phyloP scores from a whole-genome alignment of 768 basidiomycete genomes.

The Pseudohyphozyma bogoriensis region DNA sequence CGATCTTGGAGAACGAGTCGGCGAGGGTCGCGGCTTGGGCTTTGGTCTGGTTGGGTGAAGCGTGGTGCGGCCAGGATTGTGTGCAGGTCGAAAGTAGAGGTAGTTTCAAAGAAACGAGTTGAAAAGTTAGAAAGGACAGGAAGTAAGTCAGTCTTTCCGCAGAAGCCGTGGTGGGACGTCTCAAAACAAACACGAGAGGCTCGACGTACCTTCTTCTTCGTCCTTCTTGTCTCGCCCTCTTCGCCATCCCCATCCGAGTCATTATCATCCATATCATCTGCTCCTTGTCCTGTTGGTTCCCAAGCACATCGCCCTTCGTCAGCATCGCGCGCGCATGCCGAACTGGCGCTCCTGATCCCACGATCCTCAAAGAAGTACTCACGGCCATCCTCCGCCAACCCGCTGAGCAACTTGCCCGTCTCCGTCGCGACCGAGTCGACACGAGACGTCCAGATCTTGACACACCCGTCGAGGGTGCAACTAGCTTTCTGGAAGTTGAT shows the following conservation, averaged over 20 bases:
- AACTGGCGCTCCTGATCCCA: no score
- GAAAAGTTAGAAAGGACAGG: background rate
- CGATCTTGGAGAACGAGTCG: slow-evolving; percentile 66
- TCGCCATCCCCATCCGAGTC: slow-evolving; percentile 57
- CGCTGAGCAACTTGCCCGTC: slow-evolving; percentile 86
- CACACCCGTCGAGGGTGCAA: slow-evolving; percentile 92
- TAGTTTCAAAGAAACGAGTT: no score
- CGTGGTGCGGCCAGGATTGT: background rate
- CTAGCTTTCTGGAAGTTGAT: slow-evolving; percentile 99
- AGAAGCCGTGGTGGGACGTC: no score
- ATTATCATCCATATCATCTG: slow-evolving; percentile 53
- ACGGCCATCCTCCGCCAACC: slow-evolving; percentile 60
- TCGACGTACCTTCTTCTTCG: slow-evolving; percentile 40
- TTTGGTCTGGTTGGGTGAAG: background rate
- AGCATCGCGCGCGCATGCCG: background rate
- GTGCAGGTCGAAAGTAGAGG: background rate
- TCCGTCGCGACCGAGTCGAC: slow-evolving; percentile 96
- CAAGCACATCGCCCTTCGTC: background rate
- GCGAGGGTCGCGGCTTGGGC: slow-evolving; percentile 61
- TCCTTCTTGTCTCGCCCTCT: slow-evolving; percentile 55
- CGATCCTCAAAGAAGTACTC: slow-evolving; percentile 32
- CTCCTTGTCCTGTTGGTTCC: slow-evolving; percentile 33
- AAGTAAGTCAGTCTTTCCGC: no score
- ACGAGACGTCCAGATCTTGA: slow-evolving; percentile 98
- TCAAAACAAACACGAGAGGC: background rate